Conservation (phyloP, 352 stramenopile genomes). For the Phytophthora tubulina region DNA sequence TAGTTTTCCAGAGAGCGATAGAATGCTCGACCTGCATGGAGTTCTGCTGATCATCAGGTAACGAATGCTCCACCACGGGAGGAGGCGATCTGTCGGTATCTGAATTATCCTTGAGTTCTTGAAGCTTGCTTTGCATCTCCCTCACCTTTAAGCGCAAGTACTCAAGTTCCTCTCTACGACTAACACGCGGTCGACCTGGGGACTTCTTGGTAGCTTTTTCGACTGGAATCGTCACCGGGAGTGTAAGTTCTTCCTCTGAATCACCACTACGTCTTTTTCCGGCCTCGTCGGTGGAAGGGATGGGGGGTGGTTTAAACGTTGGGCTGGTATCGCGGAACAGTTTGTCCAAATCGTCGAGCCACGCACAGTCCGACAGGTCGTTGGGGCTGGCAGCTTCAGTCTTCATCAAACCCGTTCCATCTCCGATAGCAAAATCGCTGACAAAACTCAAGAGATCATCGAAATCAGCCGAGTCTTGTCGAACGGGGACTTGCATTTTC, state of each 20-base stretch:
- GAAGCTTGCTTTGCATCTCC: slow-evolving; percentile 40
- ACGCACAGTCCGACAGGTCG: slow-evolving; percentile 12
- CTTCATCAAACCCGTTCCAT: not conserved
- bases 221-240: not conserved
- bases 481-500: slow-evolving; percentile 17
- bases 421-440: not conserved
- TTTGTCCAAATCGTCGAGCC: slow-evolving; percentile 14
- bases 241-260: not conserved
- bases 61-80: not conserved
- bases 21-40: slow-evolving; percentile 12
- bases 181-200: slow-evolving; percentile 13
- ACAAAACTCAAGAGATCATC: slow-evolving; percentile 29
- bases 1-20: slow-evolving; percentile 44
- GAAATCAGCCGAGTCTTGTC: slow-evolving; percentile 17
- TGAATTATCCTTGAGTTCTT: slow-evolving; percentile 25
- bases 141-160: slow-evolving; percentile 42
- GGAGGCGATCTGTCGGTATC: not conserved
- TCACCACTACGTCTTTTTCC: not conserved
- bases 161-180: slow-evolving; percentile 32
- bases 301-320: not conserved
- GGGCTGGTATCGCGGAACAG: slow-evolving; percentile 12
- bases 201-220: slow-evolving; percentile 3
- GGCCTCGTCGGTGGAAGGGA: not conserved
- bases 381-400: not conserved
- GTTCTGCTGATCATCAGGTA: not conserved